A percentile compares a stretch with the other conserved stretches of the same genome.
These are phyloP conservation scores for Penicillium brevicompactum DNA, from an alignment of 2,329 filamentous ascomycete species.

Conservation along the genomic window DNA sequence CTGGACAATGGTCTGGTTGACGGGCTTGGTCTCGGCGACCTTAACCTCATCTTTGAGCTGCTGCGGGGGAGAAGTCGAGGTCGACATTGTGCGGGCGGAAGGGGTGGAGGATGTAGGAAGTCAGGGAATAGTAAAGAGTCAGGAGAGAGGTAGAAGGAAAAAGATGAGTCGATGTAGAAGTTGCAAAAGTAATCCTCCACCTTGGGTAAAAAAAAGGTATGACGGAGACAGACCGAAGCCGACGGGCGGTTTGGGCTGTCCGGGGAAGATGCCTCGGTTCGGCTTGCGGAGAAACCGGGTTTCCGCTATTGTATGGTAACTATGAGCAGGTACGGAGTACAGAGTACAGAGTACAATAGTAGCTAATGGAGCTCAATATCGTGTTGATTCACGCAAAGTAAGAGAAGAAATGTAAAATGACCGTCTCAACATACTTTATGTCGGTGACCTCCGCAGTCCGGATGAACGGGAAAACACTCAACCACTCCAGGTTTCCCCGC, in stretches of 20 bases:
- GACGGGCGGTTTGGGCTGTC: slow-evolving; percentile 16
- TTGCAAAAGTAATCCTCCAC: background rate
- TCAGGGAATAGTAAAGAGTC: background rate
- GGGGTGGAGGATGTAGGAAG: slow-evolving; percentile 3
- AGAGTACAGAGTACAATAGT: too few species aligned
- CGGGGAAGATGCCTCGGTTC: slow-evolving; percentile 25
- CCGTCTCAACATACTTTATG: background rate
- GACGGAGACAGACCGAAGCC: slow-evolving; percentile 23
- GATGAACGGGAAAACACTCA: slow-evolving; percentile 23
- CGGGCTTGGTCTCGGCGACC: slow-evolving; percentile 30
- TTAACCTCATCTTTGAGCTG: slow-evolving; percentile 34
- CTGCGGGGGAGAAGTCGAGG: slow-evolving; percentile 32
- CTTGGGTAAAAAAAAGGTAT: slow-evolving; percentile 4
- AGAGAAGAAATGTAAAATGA: background rate
- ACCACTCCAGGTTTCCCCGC: slow-evolving; percentile 20
- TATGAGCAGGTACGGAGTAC: too few species aligned
- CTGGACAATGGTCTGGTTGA: slow-evolving; percentile 58
- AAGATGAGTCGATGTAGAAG: slow-evolving; percentile 4
- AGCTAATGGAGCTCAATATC: too few species aligned
- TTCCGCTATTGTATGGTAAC: background rate
- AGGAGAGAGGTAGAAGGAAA: slow-evolving; percentile 2
- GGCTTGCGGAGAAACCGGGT: slow-evolving; percentile 22
- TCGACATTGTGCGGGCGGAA: slow-evolving; percentile 29
- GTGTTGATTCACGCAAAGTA: background rate
- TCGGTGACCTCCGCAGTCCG: slow-evolving; percentile 18